Percentiles rank a stretch among this genome's conserved stretches.
Conservation (phyloP, 306 rosid species). For the Gastrolobium bilobum region DNA sequence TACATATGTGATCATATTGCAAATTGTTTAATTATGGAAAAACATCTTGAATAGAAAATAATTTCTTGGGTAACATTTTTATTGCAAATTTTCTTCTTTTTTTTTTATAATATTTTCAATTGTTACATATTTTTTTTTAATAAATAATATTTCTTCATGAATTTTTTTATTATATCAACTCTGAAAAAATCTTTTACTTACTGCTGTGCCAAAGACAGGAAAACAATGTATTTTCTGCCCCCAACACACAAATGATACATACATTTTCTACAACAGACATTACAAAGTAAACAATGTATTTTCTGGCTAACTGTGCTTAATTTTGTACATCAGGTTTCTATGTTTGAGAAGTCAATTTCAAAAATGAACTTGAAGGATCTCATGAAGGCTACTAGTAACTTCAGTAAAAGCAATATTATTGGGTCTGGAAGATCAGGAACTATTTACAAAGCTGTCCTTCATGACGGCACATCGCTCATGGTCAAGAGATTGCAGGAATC, state of each 20-base stretch:
- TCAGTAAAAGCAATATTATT: conserved; percentile 73
- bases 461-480: conserved; percentile 76
- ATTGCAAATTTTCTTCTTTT: not conserved
- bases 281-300: not conserved
- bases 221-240: not conserved
- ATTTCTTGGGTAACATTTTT: not conserved
- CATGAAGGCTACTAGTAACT: conserved; percentile 85
- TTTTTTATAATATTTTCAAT: not conserved
- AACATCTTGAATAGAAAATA: not conserved
- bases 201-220: not conserved
- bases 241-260: conserved; percentile 16
- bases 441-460: conserved; percentile 78
- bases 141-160: conserved; percentile 24
- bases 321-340: conserved; percentile 72
- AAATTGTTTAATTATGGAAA: conserved; percentile 30
- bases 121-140: not conserved
- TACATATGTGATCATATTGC: conserved; percentile 1
- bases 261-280: not conserved
- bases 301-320: conserved; percentile 41
- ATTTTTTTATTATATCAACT: not conserved
- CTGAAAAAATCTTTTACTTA: not conserved
- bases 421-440: conserved; percentile 92
- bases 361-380: conserved; percentile 92
- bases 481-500: conserved; percentile 94
- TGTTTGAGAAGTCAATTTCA: conserved; percentile 77